phyloP scores from a whole-genome alignment of 352 stramenopile genomes.

The Phytophthora foliorum region DNA sequence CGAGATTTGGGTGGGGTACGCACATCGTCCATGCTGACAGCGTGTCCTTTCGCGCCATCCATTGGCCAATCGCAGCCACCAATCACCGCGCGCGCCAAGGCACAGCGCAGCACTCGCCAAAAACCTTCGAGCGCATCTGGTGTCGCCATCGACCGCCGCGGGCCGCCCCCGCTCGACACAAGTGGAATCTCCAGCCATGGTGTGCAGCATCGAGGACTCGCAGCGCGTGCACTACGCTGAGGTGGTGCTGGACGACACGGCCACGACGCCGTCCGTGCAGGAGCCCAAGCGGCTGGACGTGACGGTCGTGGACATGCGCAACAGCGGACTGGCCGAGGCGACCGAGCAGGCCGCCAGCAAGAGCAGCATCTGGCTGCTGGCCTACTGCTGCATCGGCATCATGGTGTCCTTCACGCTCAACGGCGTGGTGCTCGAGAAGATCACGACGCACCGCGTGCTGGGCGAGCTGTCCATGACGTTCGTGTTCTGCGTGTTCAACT shows the following conservation, averaged over 20 bases:
- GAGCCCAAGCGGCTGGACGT: slow-evolving; percentile 43
- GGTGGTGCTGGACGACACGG: slow-evolving; percentile 59
- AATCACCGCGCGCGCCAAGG: slow-evolving; percentile 19
- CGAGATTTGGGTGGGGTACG: not conserved
- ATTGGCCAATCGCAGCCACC: slow-evolving; percentile 36
- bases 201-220: slow-evolving; percentile 53
- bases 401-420: slow-evolving; percentile 90
- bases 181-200: slow-evolving; percentile 50
- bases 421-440: slow-evolving; percentile 84
- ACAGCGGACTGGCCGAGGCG: slow-evolving; percentile 26
- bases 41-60: slow-evolving; percentile 1
- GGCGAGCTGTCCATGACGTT: slow-evolving; percentile 89
- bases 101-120: slow-evolving; percentile 22
- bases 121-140: slow-evolving; percentile 13
- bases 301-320: slow-evolving; percentile 45
- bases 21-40: slow-evolving; percentile 4
- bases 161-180: slow-evolving; percentile 22
- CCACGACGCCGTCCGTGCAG: slow-evolving; percentile 21
- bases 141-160: slow-evolving; percentile 3
- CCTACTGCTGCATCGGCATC: slow-evolving; percentile 85
- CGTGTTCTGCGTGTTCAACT: slow-evolving; percentile 85
- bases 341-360: slow-evolving; percentile 30
- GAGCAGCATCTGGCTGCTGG: slow-evolving; percentile 68
- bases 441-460: slow-evolving; percentile 85
- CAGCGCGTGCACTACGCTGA: slow-evolving; percentile 64